Percentiles rank a stretch among this genome's conserved stretches.
phyloP scores from a whole-genome alignment of 2,329 filamentous ascomycete species.

The Colletotrichum camelliae region DNA sequence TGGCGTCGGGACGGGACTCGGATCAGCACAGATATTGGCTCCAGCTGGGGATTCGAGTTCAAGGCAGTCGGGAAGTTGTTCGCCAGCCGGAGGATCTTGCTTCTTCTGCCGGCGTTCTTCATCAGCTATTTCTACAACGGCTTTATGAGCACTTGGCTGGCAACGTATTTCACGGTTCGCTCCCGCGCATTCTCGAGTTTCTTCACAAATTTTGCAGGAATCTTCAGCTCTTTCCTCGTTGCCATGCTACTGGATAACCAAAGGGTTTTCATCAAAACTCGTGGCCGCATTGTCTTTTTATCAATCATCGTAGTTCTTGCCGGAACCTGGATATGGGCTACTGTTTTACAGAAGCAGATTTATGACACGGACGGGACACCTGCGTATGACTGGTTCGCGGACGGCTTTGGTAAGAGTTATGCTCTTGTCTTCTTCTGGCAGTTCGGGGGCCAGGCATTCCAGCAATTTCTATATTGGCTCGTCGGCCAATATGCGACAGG shows the following conservation, averaged over 20 bases:
- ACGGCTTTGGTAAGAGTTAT: neutral
- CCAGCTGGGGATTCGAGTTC: neutral
- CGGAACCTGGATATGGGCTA: constrained; percentile 4
- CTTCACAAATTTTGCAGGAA: constrained; percentile 5
- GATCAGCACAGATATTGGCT: constrained; percentile 42
- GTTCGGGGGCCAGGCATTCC: constrained; percentile 6
- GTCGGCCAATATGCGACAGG: constrained; percentile 3
- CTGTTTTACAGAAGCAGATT: constrained; percentile 1
- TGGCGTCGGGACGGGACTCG: constrained; percentile 65
- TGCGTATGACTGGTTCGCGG: neutral
- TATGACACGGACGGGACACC: neutral
- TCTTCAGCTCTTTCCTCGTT: constrained; percentile 2
- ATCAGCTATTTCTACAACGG: constrained; percentile 7
- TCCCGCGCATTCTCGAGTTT: constrained; percentile 3
- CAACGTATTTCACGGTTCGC: constrained; percentile 2
- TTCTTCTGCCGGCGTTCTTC: neutral
- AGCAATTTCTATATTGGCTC: constrained; percentile 6
- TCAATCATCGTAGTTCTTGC: neutral
- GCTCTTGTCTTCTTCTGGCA: constrained; percentile 7
- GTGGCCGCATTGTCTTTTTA: neutral
- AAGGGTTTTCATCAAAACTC: neutral
- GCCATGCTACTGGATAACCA: neutral
- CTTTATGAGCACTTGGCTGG: constrained; percentile 12
- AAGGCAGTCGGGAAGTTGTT: neutral
- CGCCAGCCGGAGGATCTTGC: neutral